Conservation (phyloP, 306 rosid species). For the Glycyrrhiza uralensis region DNA sequence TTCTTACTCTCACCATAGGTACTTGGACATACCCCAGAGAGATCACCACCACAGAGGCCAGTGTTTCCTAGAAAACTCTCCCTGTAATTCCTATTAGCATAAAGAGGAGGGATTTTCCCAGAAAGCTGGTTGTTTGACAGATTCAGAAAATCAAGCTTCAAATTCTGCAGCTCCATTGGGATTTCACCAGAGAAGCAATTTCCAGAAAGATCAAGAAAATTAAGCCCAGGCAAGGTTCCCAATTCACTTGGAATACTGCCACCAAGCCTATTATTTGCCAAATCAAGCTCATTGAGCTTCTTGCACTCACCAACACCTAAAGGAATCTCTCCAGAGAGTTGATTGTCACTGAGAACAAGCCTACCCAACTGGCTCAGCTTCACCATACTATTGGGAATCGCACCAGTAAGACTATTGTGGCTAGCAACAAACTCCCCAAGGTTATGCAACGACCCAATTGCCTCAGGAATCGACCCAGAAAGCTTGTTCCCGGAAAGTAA, state of each 20-base stretch:
- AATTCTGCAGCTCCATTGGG: constrained; percentile 58
- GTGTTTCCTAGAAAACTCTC: constrained; percentile 64
- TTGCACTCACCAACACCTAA: constrained; percentile 33
- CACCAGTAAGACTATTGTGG: constrained; percentile 48
- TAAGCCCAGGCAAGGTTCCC: constrained; percentile 59
- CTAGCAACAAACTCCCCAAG: constrained; percentile 45
- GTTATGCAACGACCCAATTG: constrained; percentile 44
- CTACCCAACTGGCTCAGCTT: constrained; percentile 45
- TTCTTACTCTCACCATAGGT: constrained; percentile 35
- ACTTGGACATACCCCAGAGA: constrained; percentile 47
- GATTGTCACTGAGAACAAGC: constrained; percentile 62
- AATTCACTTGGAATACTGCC: constrained; percentile 61
- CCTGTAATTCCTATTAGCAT: constrained; percentile 45
- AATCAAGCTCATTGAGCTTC: constrained; percentile 63
- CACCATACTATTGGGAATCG: constrained; percentile 45
- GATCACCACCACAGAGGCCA: constrained; percentile 51
- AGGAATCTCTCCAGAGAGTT: constrained; percentile 59
- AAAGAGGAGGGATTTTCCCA: constrained; percentile 65
- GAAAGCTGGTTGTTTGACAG: constrained; percentile 56
- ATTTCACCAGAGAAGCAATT: constrained; percentile 53
- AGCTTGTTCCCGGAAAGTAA: constrained; percentile 49
- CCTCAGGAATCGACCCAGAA: constrained; percentile 62
- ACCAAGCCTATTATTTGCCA: constrained; percentile 53
- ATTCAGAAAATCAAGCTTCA: constrained; percentile 64
- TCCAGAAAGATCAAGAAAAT: constrained; percentile 74